phyloP scores from a whole-genome alignment of 1,284 basidiomycete genomes.

The Microbotryomycetes sp. region DNA sequence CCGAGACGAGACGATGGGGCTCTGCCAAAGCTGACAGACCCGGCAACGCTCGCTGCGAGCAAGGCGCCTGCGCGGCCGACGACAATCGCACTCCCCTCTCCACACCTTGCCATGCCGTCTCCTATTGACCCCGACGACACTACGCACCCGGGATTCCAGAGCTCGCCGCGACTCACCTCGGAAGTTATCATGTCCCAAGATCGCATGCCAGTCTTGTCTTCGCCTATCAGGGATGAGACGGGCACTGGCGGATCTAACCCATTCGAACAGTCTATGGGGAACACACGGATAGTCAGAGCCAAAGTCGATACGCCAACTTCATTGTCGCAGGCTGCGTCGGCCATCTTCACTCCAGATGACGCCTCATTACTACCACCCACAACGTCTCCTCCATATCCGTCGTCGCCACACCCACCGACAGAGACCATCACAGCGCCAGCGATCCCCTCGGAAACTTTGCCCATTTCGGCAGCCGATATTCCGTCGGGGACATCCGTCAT shows the following conservation, averaged over 20 bases:
- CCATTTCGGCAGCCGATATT: slow-evolving; percentile 18
- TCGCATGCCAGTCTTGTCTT: slow-evolving; percentile 24
- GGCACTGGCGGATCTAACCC: background rate
- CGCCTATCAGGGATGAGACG: slow-evolving; percentile 13
- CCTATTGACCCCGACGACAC: slow-evolving; percentile 28
- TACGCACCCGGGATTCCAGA: slow-evolving; percentile 20
- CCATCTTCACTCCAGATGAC: slow-evolving; percentile 13
- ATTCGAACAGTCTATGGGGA: background rate
- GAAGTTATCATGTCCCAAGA: slow-evolving; percentile 27
- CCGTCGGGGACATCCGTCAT: slow-evolving; percentile 28
- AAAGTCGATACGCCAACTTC: slow-evolving; percentile 6
- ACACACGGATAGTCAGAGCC: background rate
- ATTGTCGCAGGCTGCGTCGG: slow-evolving; percentile 14
- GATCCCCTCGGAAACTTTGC: slow-evolving; percentile 15
- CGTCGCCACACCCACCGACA: slow-evolving; percentile 5
- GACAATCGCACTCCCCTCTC: slow-evolving; percentile 3
- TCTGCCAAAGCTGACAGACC: background rate
- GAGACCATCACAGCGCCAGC: slow-evolving; percentile 26
- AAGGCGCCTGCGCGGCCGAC: background rate
- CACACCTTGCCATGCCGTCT: background rate
- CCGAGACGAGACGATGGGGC: slow-evolving; percentile 16
- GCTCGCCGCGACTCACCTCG: slow-evolving; percentile 22
- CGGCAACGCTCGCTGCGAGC: background rate
- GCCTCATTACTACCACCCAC: slow-evolving; percentile 15
- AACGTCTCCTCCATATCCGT: slow-evolving; percentile 21